Conservation (phyloP, 768 basidiomycete genomes). For the Phallus indusiatus region DNA sequence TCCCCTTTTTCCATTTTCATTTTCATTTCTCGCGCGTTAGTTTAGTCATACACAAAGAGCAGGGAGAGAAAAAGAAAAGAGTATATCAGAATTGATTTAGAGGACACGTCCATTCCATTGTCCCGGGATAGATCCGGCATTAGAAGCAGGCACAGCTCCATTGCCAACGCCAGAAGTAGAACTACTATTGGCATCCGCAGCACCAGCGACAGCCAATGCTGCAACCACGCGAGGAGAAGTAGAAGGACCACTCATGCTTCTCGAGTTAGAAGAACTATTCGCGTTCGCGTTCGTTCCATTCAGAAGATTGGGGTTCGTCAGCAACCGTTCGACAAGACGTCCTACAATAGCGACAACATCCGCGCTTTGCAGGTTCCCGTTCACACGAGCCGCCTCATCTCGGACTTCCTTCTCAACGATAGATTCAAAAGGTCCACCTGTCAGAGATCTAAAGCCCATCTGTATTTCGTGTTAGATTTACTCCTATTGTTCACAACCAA, state of each 20-base stretch:
- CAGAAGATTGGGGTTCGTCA: neutral
- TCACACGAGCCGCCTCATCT: neutral
- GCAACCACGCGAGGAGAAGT: neutral
- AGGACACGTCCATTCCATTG: neutral
- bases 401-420: neutral
- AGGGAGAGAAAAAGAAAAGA: neutral
- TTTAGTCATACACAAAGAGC: too few species aligned
- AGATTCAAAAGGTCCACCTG: neutral
- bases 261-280: neutral
- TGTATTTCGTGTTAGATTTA: neutral
- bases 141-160: too few species aligned
- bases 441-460: neutral
- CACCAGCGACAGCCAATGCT: neutral
- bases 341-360: neutral
- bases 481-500: neutral
- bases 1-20: too few species aligned
- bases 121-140: neutral
- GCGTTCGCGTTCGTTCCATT: neutral
- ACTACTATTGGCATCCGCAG: neutral
- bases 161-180: too few species aligned
- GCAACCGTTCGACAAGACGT: neutral
- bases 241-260: neutral
- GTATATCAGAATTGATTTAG: neutral
- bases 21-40: too few species aligned
- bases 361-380: neutral